Base-by-base conservation (phyloP, 805 yeast genomes). In the Ogataea thermomethanolica region DNA sequence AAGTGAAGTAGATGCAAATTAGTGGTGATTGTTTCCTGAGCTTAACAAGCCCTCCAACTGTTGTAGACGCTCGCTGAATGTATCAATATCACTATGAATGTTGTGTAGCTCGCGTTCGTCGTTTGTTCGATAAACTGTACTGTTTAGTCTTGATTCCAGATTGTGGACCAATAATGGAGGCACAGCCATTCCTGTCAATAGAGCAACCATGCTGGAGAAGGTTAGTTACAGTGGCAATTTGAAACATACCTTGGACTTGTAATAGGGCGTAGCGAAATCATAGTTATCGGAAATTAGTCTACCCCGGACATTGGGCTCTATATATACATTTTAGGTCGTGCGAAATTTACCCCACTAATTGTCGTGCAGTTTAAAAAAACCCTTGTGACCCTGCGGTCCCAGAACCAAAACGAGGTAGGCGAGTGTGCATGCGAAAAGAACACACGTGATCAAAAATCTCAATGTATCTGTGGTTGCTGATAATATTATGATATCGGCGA, bases 131-230 rank as follows among this genome's bases (percentile, higher is more conserved):
- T 53, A 47, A 10, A 50, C 44, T 12, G 41, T 5, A 25, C 43
- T 39, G 23, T 27, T 20, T 28, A 34, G 28, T 23, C 17, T 12
- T 5, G 34, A 35, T 14, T 46, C n/a, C 15, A 40, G 39, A 15
- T 37, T 8, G 22, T 43, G 40, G 6, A 46, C 21, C 11, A 46
- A 15, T 3, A 49, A 6, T 13, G 52, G 32, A 5, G 56, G 55
- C 8, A 53, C 43, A 1, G 43, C 45, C 31, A 53, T 30, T 11
- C 56, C 56, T 7, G 48, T 47, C 3, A 46, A 26, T n/a, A 53
- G 27, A 8, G 53, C 56, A 22, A 50, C 7, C 4, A 39, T 22
- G 14, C 48, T 40, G 25, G 17, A 14, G 37, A 44, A 26, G 36
- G 41, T 11, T 33, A 14, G 22, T 13, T 5, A 17, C 11, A 8